These are phyloP conservation scores for Anisodus tanguticus DNA, from an alignment of 257 asterid genomes.

Conservation along the genomic window DNA sequence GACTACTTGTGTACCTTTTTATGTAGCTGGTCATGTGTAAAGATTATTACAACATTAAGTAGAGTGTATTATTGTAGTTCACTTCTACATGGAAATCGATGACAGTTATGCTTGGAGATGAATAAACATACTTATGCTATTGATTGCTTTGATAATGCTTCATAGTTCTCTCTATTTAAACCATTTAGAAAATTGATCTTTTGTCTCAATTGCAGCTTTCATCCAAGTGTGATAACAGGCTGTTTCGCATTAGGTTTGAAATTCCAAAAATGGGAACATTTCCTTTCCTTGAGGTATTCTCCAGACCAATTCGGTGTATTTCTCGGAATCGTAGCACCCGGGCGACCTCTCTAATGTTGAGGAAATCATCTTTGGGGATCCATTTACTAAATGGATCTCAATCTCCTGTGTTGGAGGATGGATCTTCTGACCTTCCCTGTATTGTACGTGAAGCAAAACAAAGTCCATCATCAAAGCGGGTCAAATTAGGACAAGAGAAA, in stretches of 20 bases:
- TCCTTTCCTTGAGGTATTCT: slow-evolving; percentile 63
- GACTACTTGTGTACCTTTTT: slow-evolving; percentile 1
- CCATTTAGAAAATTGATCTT: slow-evolving; percentile 27
- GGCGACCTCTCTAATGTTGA: slow-evolving; percentile 52
- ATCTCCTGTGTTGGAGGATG: slow-evolving; percentile 58
- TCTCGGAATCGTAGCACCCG: slow-evolving; percentile 67
- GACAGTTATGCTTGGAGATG: not conserved
- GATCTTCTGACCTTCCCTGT: slow-evolving; percentile 58
- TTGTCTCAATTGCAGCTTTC: slow-evolving; percentile 67
- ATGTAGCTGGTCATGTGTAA: slow-evolving; percentile 2
- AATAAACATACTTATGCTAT: slow-evolving; percentile 25
- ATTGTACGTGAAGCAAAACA: slow-evolving; percentile 83
- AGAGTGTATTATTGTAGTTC: slow-evolving; percentile 20
- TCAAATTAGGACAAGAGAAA: slow-evolving; percentile 75
- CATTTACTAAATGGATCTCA: slow-evolving; percentile 53
- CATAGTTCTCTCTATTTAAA: not conserved
- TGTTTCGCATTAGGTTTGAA: slow-evolving; percentile 70
- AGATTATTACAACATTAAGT: not conserved
- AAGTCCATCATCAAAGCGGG: slow-evolving; percentile 79
- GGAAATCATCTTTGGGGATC: slow-evolving; percentile 52
- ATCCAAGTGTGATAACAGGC: slow-evolving; percentile 82
- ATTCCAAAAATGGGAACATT: slow-evolving; percentile 54
- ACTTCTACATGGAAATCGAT: not conserved
- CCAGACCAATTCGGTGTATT: slow-evolving; percentile 77
- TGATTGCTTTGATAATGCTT: not conserved